A percentile compares a stretch with the other conserved stretches of the same genome.
Conservation (phyloP, 345 rosid genomes). For the Dovyalis caffra region DNA sequence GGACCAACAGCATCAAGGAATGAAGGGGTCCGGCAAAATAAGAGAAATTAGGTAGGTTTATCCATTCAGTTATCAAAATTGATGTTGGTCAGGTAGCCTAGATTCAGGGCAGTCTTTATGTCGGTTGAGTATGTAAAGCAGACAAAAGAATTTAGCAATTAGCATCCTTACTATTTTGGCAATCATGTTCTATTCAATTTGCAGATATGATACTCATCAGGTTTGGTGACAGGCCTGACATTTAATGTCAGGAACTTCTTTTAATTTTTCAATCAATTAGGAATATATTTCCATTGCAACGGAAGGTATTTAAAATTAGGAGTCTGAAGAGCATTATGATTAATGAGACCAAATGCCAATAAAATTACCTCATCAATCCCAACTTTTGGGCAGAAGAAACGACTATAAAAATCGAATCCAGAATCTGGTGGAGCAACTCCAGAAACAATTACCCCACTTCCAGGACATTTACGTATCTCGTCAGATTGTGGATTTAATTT, state of each 20-base stretch:
- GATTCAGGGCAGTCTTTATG: not conserved
- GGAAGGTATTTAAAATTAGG: not conserved
- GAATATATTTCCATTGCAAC: not conserved
- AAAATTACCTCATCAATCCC: constrained; percentile 63
- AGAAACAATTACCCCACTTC: constrained; percentile 51
- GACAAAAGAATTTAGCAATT: not conserved
- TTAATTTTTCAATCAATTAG: not conserved
- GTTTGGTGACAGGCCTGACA: not conserved
- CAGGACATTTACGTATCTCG: constrained; percentile 50
- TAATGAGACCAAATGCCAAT: not conserved
- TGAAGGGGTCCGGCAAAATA: not conserved
- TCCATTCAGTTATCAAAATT: not conserved
- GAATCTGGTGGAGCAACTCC: constrained; percentile 51
- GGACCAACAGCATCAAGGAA: not conserved
- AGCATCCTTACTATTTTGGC: not conserved
- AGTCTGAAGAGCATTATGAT: not conserved
- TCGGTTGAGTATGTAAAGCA: not conserved
- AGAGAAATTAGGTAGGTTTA: not conserved
- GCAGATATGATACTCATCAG: not conserved
- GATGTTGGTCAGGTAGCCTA: not conserved
- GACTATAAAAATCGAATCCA: constrained; percentile 60
- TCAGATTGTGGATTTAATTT: constrained; percentile 52
- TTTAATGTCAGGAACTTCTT: no score
- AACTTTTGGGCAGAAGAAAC: constrained; percentile 61
- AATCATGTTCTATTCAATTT: not conserved